Conservation (phyloP, 176 grass and related monocot genomes). For the Typha latifolia region DNA sequence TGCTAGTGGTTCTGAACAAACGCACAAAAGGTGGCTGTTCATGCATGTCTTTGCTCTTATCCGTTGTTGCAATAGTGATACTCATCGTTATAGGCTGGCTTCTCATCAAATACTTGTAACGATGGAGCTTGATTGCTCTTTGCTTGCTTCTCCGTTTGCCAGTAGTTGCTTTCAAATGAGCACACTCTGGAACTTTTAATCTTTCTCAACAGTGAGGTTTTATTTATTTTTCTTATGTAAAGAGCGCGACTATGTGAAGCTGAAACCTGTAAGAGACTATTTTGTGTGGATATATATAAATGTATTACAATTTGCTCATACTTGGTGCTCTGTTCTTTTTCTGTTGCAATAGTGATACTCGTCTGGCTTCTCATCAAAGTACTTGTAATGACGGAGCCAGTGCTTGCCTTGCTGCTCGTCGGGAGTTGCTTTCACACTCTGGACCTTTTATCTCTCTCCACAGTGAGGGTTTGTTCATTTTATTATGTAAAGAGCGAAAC, state of each 20-base stretch:
- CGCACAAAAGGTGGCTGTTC: conserved; percentile 35
- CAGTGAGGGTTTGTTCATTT: neutral
- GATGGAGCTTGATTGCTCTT: neutral
- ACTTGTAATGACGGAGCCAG: conserved; percentile 1
- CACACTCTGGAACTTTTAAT: neutral
- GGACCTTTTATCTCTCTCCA: neutral
- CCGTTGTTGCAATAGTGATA: conserved; percentile 31
- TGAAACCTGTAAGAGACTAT: neutral
- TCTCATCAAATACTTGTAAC: conserved; percentile 27
- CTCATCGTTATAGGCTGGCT: conserved; percentile 29
- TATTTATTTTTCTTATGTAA: neutral
- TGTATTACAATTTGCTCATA: too few relatives aligned
- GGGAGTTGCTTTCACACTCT: too few relatives aligned
- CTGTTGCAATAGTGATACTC: conserved; percentile 28
- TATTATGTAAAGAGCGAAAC: neutral
- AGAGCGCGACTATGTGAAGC: neutral
- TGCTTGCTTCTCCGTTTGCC: too few relatives aligned
- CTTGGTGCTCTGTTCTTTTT: too few relatives aligned
- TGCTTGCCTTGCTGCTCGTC: neutral
- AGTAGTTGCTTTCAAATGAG: too few relatives aligned
- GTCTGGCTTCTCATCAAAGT: conserved; percentile 39
- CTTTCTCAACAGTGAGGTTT: neutral
- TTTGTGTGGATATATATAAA: neutral
- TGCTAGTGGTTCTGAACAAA: conserved; percentile 35
- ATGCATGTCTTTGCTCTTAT: conserved; percentile 30